Conservation (phyloP, 306 rosid genomes). For the Begonia masoniana region DNA sequence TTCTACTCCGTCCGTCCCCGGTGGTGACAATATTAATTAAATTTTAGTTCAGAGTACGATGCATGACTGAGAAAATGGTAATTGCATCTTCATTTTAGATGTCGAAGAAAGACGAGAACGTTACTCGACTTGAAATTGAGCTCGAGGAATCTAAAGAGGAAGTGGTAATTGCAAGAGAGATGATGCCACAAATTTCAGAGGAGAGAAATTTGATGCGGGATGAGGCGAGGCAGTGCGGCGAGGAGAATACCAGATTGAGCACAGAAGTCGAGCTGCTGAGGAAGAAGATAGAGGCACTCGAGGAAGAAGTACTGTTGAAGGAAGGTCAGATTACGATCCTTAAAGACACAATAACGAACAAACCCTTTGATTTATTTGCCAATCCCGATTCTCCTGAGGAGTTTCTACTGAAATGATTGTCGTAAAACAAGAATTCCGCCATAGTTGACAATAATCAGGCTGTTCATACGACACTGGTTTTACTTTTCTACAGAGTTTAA, state of each 20-base stretch:
- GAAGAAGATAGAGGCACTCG: slow-evolving; percentile 57
- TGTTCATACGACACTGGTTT: too few relatives aligned
- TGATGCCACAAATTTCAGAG: slow-evolving; percentile 49
- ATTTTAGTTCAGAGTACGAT: background rate
- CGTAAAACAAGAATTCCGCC: too few relatives aligned
- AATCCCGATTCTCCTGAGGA: slow-evolving; percentile 45
- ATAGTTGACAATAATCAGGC: too few relatives aligned
- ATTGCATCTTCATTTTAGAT: slow-evolving; percentile 24
- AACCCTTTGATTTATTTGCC: slow-evolving; percentile 53
- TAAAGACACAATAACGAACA: slow-evolving; percentile 54
- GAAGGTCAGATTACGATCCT: slow-evolving; percentile 91
- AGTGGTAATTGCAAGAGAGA: slow-evolving; percentile 33
- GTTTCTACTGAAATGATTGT: slow-evolving; percentile 27
- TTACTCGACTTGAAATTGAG: slow-evolving; percentile 36
- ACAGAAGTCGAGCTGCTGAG: slow-evolving; percentile 37
- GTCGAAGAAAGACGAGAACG: slow-evolving; percentile 62
- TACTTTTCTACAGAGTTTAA: too few relatives aligned
- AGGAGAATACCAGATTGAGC: slow-evolving; percentile 64
- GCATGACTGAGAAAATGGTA: background rate
- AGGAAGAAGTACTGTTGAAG: slow-evolving; percentile 63
- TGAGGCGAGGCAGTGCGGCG: slow-evolving; percentile 64
- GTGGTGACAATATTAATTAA: background rate
- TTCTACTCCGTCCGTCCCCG: too few relatives aligned
- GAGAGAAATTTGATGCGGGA: slow-evolving; percentile 79
- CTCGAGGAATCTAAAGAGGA: slow-evolving; percentile 56